Evolutionary conservation across 2,329 filamentous ascomycete species (phyloP).

Genomic region (Chaetothyriales sp.): DNA sequence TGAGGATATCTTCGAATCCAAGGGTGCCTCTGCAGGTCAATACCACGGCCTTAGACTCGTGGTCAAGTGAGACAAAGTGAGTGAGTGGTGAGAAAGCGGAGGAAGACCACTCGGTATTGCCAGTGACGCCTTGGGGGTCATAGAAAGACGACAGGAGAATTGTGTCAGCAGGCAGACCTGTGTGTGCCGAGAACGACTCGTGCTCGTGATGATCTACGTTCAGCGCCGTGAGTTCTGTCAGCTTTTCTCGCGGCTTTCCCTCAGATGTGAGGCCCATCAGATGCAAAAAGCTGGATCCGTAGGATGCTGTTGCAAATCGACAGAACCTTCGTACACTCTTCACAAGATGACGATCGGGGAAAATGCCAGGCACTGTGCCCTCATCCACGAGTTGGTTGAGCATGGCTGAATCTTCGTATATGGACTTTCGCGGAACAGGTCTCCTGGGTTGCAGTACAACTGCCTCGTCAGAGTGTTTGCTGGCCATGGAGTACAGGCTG

Average conservation of each 20-base stretch:
- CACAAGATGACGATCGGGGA: conserved; percentile 31
- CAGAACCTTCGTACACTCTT: conserved; percentile 32
- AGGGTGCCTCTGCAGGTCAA: conserved; percentile 58
- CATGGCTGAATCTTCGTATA: conserved; percentile 32
- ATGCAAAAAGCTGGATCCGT: conserved; percentile 31
- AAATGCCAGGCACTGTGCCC: conserved; percentile 31
- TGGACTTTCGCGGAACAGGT: conserved; percentile 27
- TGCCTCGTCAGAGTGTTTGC: conserved; percentile 27
- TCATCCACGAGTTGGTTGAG: conserved; percentile 29
- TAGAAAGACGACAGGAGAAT: conserved; percentile 54
- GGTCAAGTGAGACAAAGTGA: conserved; percentile 58
- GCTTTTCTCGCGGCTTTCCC: conserved; percentile 18
- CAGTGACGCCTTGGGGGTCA: conserved; percentile 48
- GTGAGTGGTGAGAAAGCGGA: conserved; percentile 51
- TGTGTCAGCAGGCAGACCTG: conserved; percentile 30
- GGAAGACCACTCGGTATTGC: conserved; percentile 37
- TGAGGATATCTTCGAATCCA: conserved; percentile 58
- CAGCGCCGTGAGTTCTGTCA: conserved; percentile 19
- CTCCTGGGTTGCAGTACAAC: conserved; percentile 26
- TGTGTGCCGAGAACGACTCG: conserved; percentile 30
- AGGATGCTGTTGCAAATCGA: conserved; percentile 33
- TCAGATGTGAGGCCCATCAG: conserved; percentile 28
- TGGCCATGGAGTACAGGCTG: conserved; percentile 32
- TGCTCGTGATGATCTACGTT: conserved; percentile 28
- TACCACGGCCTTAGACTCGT: conserved; percentile 56